These are phyloP conservation scores for Rhizomucor pusillus DNA, from an alignment of 371 early-diverging fungal species.

Conservation along the genomic window DNA sequence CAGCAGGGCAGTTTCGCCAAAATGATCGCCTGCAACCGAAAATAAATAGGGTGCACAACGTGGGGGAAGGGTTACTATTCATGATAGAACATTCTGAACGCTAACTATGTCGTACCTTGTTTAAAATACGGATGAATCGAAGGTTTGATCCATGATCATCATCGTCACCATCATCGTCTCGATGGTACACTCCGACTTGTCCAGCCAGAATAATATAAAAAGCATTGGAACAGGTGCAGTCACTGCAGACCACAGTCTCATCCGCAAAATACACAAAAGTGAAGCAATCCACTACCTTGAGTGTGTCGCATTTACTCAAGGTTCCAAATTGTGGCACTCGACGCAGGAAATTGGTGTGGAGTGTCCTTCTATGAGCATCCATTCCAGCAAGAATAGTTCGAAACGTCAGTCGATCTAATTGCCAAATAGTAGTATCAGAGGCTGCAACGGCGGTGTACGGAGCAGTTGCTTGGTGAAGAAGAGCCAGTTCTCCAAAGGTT, in stretches of 20 bases:
- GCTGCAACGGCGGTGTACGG: conserved; percentile 88
- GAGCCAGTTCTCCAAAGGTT: conserved; percentile 95
- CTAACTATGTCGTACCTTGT: too few relatives aligned
- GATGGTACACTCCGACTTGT: too few relatives aligned
- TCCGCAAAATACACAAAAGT: conserved; percentile 81
- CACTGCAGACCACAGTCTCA: conserved; percentile 69
- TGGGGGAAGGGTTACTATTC: too few relatives aligned
- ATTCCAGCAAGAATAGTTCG: conserved; percentile 89
- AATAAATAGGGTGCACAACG: too few relatives aligned
- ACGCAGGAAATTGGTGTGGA: conserved; percentile 88
- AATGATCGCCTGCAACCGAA: conserved; percentile 77
- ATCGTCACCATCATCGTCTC: too few relatives aligned
- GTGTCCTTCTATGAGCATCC: conserved; percentile 79
- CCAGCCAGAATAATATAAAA: too few relatives aligned
- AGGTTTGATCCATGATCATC: too few relatives aligned
- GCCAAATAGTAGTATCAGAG: conserved; percentile 83
- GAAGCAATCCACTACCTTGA: conserved; percentile 92
- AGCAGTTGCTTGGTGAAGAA: conserved; percentile 96
- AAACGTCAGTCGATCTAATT: conserved; percentile 91
- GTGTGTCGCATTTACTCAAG: conserved; percentile 86
- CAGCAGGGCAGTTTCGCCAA: conserved; percentile 92
- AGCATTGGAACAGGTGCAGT: too few relatives aligned
- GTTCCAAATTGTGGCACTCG: conserved; percentile 81
- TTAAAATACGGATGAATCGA: too few relatives aligned
- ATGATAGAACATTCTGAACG: too few relatives aligned